A percentile compares a stretch with the other conserved stretches of the same genome.
Evolutionary conservation across 179 eudicot species (phyloP).

Genomic region (Nepenthes alata): DNA sequence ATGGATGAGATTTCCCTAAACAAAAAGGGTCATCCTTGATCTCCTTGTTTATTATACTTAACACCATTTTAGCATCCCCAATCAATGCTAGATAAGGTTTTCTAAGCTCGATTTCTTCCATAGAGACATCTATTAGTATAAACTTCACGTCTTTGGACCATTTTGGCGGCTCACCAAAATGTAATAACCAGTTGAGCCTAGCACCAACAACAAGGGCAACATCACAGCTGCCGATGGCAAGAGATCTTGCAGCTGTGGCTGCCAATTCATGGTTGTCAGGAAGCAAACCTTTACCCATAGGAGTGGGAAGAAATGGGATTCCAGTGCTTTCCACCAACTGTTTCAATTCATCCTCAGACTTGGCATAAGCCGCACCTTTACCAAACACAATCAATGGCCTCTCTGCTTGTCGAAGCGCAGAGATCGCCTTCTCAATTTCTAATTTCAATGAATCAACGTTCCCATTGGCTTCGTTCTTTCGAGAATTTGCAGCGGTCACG

Average conservation of each 20-base stretch:
- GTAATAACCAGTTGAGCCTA: conserved; percentile 80
- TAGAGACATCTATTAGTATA: conserved; percentile 54
- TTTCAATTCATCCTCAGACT: conserved; percentile 38
- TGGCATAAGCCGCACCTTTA: conserved; percentile 73
- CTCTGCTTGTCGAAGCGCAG: conserved; percentile 44
- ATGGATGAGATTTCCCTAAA: conserved; percentile 63
- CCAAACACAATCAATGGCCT: conserved; percentile 80
- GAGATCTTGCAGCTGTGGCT: conserved; percentile 75
- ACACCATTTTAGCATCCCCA: conserved; percentile 69
- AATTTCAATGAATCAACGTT: not conserved
- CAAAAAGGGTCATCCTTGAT: conserved; percentile 92
- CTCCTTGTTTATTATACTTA: conserved; percentile 48
- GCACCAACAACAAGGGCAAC: conserved; percentile 86
- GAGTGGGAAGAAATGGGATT: conserved; percentile 85
- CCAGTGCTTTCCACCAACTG: conserved; percentile 69
- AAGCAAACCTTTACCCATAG: conserved; percentile 89
- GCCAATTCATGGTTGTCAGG: conserved; percentile 76
- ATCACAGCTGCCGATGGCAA: conserved; percentile 86
- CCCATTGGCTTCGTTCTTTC: conserved; percentile 4
- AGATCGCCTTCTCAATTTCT: conserved; percentile 43
- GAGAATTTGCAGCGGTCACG: conserved; percentile 15
- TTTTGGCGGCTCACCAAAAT: conserved; percentile 89
- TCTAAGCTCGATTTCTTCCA: conserved; percentile 73
- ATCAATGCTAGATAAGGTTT: conserved; percentile 61
- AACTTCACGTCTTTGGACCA: conserved; percentile 83